Base-by-base conservation (phyloP, 1,139 yeast genomes). In the Nakaseomyces glabratus region DNA sequence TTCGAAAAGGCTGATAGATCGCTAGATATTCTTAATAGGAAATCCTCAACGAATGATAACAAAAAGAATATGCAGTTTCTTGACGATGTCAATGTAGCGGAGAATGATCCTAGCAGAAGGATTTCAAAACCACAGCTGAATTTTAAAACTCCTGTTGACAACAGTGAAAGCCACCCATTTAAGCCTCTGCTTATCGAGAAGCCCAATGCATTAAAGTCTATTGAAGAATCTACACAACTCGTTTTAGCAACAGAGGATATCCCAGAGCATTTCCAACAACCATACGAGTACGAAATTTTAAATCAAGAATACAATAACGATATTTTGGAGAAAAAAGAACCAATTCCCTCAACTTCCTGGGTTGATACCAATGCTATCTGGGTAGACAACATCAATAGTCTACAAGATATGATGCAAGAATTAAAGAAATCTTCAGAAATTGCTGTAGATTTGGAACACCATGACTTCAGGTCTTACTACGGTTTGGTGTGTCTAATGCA, bases 371-470 rank as follows among this genome's bases (percentile, higher is more conserved):
- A 62, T 6, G 80, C 90, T 3, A 67, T 62, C 1, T 85, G 90
- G 82, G 82, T 93, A 1, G 86, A 81, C 43, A 68, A 69, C 2
- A 61, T 62, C 1, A 76, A 69, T 12, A 62, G 64, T 22, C 57
- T 90, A 24, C 49, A 61, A 0, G 55, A 55, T 4, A 73, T 93
- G 81, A 49, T 85, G 1, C 51, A 60, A 0, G 70, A 66, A 9
- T 64, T 93, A 35, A 57, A 59, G 32, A 50, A 55, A 2, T 68
- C 68, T 42, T 59, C 65, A 1, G 95, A 76, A 43, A 72, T 93
- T 28, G 98, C 98, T 1, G 80, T 93, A n/a, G 99, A 93, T 66
- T 70, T 93, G 45, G 99, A 93, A 55, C 98, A 93, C 58, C 98
- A 93, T 54, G 97, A 88, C 51, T 82, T 73, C 55, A 69, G 97